Base-by-base conservation (phyloP, 495 filamentous ascomycete species). In the Parmelia sp. region DNA sequence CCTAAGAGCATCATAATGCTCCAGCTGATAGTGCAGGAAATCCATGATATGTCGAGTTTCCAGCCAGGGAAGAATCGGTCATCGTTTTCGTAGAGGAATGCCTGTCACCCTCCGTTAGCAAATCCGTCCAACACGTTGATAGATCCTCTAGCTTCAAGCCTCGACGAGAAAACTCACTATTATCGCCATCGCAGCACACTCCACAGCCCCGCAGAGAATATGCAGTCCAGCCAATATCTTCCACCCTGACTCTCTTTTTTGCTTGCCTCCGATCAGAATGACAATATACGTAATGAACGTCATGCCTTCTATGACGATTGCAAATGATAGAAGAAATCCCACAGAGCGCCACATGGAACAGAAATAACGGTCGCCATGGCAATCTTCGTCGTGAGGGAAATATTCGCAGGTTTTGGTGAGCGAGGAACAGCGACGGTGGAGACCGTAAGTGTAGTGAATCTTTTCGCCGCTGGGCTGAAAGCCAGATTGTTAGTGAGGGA, bases 261-360 rank as follows among this genome's bases (percentile, higher is more conserved):
- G 80, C 72, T 89, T 88, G 27, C 92, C 92, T 15, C 93, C 91
- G 2, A 79, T 75, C 62, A 96, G 74, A 40, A 95, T 83, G 27
- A 91, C 81, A 53, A 88, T 68, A 73, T 90, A 95, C 4, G 86
- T 81, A 17, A 95, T 85, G 21, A 95, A 71, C 51, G 84, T 85
- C 60, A 88, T 88, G 23, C 89, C 81, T 76, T 96, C 85, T 36
- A 92, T 67, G 44, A 96, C 84, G 40, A 90, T 80, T 31, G 88
- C 83, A 67, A 96, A 88, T 60, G 83, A 88, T 84, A 96, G 90
- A 60, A 96, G 76, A 73, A 96, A 96, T 14, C 89, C 91, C 62
- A 90, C 85, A 49, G 86, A 87, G 39, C 90, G 83, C 93, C 93
- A 97, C 83, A 95, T 88, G 66, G 84, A 88, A 76, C 93, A 96